A percentile compares a stretch with the other conserved stretches of the same genome.
phyloP scores from a whole-genome alignment of 163 green algal species.

The Scenedesmus sp. region DNA sequence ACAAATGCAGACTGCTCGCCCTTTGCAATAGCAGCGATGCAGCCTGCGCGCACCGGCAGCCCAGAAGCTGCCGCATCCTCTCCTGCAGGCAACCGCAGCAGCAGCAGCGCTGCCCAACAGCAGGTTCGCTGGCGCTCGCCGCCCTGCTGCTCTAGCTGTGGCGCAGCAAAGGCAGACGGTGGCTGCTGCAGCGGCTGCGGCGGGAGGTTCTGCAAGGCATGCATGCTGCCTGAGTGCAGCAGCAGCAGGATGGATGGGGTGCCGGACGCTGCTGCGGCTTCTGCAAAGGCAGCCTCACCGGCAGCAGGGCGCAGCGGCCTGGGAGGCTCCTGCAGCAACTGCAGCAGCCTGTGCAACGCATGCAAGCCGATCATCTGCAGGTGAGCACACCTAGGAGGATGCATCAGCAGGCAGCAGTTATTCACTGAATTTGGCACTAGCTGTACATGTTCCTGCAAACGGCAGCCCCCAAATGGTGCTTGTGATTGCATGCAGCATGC shows the following conservation, averaged over 20 bases:
- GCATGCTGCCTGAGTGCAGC: not conserved
- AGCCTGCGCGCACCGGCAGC: not conserved
- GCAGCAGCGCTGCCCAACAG: not conserved
- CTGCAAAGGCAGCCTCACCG: not conserved
- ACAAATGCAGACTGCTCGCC: not conserved
- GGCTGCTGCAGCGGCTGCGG: constrained; percentile 18
- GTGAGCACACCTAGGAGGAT: not conserved
- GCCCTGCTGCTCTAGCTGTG: constrained; percentile 13
- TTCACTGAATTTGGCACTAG: not conserved
- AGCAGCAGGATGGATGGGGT: not conserved
- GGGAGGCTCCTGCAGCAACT: constrained; percentile 30
- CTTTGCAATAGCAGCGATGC: not conserved
- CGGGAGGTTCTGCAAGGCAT: constrained; percentile 14
- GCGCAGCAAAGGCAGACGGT: constrained; percentile 8
- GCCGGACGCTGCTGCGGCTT: not conserved
- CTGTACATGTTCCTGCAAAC: not conserved
- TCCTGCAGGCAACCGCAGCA: not conserved
- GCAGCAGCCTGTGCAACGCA: constrained; percentile 24
- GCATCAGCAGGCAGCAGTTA: not conserved
- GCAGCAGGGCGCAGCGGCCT: not conserved
- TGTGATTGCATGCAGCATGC: too few species aligned
- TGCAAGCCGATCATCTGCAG: constrained; percentile 35
- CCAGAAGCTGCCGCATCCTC: not conserved
- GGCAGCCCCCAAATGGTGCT: too few species aligned
- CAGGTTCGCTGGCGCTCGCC: not conserved